These are phyloP conservation scores for Phaeosphaeriaceae sp. DNA, from an alignment of 2,329 filamentous ascomycete species.

Conservation along the genomic window DNA sequence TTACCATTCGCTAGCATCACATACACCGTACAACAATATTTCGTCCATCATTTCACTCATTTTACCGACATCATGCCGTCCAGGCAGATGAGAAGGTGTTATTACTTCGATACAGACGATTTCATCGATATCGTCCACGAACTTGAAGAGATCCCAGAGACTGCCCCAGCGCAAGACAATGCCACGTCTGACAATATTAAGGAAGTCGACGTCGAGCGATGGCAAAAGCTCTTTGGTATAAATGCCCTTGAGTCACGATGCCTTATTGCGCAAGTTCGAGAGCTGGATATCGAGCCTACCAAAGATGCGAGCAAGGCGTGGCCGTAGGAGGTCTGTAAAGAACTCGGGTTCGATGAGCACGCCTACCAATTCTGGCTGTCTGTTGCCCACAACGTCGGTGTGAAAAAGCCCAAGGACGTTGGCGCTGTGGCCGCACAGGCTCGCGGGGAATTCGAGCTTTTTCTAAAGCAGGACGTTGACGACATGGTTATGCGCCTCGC, in stretches of 20 bases:
- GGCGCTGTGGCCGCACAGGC: not conserved
- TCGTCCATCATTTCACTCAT: not conserved
- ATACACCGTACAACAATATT: not conserved
- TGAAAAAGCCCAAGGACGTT: not conserved
- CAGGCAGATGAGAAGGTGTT: not conserved
- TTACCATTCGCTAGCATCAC: not conserved
- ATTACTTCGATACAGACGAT: constrained; percentile 9
- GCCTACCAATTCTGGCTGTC: constrained; percentile 11
- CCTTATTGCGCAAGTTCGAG: not conserved
- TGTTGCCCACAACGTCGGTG: not conserved
- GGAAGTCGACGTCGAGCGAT: constrained; percentile 1
- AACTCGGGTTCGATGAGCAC: constrained; percentile 8
- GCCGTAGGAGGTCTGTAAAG: constrained; percentile 7
- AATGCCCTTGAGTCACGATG: not conserved
- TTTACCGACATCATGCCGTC: not conserved
- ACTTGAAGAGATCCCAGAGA: constrained; percentile 1
- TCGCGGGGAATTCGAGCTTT: not conserved
- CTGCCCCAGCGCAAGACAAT: not conserved
- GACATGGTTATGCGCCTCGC: not conserved
- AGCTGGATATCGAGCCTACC: not conserved
- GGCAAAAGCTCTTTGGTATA: constrained; percentile 8
- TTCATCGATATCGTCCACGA: constrained; percentile 10
- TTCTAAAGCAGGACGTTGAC: constrained; percentile 2
- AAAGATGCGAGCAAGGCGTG: not conserved
- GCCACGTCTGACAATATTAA: not conserved